These are phyloP conservation scores for Syzygium syzygioides DNA, from an alignment of 441 rosid species.

Conservation along the genomic window DNA sequence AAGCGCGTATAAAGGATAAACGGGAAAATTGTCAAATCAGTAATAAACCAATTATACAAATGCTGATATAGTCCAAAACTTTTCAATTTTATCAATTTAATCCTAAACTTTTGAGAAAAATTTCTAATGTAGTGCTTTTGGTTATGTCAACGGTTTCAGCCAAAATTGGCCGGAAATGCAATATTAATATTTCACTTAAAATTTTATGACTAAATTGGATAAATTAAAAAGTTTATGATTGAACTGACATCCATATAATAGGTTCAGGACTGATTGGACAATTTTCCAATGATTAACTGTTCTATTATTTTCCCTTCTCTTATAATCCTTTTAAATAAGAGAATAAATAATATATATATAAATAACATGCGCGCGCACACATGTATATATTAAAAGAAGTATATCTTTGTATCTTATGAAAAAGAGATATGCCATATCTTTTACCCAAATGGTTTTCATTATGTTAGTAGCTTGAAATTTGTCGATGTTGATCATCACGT, in stretches of 20 bases:
- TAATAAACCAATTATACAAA: rapidly evolving
- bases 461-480: neutral
- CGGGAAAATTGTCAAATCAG: rapidly evolving
- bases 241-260: rapidly evolving
- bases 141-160: too few species aligned
- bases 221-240: too few species aligned
- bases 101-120: too few species aligned
- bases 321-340: neutral
- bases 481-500: neutral
- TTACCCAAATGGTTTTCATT: neutral
- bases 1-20: rapidly evolving
- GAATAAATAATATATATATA: neutral
- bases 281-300: rapidly evolving
- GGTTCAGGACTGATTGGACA: rapidly evolving
- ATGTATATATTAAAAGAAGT: neutral
- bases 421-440: neutral
- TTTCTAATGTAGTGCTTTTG: too few species aligned
- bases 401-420: neutral
- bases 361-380: too few species aligned
- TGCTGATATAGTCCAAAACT: rapidly evolving
- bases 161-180: rapidly evolving
- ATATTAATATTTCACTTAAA: neutral
- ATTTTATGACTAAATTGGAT: neutral
- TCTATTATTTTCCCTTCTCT: neutral
- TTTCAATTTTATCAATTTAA: neutral